Base-by-base conservation (phyloP, 768 basidiomycete genomes). In the Macrolepiota albuminosa region DNA sequence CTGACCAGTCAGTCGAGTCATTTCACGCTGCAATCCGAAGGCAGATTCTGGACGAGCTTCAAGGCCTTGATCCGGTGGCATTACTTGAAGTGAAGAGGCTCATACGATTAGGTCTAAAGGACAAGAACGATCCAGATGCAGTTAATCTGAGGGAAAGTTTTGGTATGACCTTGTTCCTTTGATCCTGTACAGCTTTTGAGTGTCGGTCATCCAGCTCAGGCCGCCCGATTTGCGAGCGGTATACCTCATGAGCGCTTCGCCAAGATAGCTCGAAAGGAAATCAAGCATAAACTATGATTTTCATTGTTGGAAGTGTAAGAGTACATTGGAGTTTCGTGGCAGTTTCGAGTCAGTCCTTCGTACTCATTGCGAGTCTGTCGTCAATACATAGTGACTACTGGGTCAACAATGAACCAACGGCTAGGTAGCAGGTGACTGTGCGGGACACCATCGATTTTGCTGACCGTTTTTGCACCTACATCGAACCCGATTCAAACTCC, bases 141-240 rank as follows among this genome's bases (percentile, higher is more conserved):
- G 82, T 83, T 11, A 87, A 87, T 64, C 74, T 88, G 14, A 78
- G 87, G 49, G 87, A 89, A 71, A 86, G 84, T 56, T 88, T 87
- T 67, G 78, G 80, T 80, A 48, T 48, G 75, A 59, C 24, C 31
- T 14, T 31, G 29, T 31, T 31, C 16, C 33, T 45, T 56, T 29
- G n/a, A 57, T 6, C 47, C 54, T 31, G 37, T 48, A 10, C 24
- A 14, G 3, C 51, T 48, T 49, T 46, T 60, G 59, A 59, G 3
- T 10, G 21, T 43, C 43, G 16, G n/a, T 29, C 36, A 14, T 51
- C 26, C 49, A 80, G 85, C 83, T 11, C 88, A 89, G 72, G 87
- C 86, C 3, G 83, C 81, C 50, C 77, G 82, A 53, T 81, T 89
- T 66, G 81, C 78, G 5, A 86, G 81, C 57, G 87, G 86, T 1